A percentile compares a stretch with the other conserved stretches of the same genome.
Conservation (phyloP, 2,329 filamentous ascomycete species). For the Ascochyta fabae region DNA sequence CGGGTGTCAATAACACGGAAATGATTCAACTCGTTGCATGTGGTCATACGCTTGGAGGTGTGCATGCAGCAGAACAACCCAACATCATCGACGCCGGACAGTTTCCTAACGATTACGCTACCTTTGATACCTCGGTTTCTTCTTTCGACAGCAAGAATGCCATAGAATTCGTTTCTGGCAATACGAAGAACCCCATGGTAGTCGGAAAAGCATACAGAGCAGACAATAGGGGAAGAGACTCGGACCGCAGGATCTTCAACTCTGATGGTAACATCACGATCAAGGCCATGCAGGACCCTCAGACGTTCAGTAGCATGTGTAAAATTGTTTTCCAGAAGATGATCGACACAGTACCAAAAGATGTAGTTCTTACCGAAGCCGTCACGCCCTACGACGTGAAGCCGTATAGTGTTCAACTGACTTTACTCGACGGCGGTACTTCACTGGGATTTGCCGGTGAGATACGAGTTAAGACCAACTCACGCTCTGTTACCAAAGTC, state of each 20-base stretch:
- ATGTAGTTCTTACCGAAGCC: constrained; percentile 59
- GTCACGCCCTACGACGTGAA: constrained; percentile 66
- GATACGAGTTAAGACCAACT: constrained; percentile 64
- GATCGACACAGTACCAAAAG: constrained; percentile 65
- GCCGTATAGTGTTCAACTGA: constrained; percentile 64
- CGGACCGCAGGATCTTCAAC: constrained; percentile 64
- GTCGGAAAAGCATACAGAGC: constrained; percentile 54
- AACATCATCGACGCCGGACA: constrained; percentile 58
- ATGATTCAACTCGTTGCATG: constrained; percentile 69
- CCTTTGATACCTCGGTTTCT: constrained; percentile 52
- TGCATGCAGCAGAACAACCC: constrained; percentile 62
- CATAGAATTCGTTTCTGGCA: constrained; percentile 63
- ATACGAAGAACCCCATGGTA: constrained; percentile 62
- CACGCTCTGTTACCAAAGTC: constrained; percentile 56
- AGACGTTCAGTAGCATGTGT: constrained; percentile 58
- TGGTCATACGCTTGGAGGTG: constrained; percentile 67
- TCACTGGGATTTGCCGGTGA: constrained; percentile 60
- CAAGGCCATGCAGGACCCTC: constrained; percentile 53
- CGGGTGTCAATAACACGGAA: constrained; percentile 48
- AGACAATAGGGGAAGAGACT: constrained; percentile 54
- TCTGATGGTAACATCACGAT: constrained; percentile 64
- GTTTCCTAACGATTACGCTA: constrained; percentile 44
- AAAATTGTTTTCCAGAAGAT: constrained; percentile 62
- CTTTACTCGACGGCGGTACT: constrained; percentile 57
- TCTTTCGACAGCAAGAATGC: constrained; percentile 64